Evolutionary conservation across 805 yeast species (phyloP), one percentile per base, ranked within the genome.

Genomic region (Isabelozyma heimii): DNA sequence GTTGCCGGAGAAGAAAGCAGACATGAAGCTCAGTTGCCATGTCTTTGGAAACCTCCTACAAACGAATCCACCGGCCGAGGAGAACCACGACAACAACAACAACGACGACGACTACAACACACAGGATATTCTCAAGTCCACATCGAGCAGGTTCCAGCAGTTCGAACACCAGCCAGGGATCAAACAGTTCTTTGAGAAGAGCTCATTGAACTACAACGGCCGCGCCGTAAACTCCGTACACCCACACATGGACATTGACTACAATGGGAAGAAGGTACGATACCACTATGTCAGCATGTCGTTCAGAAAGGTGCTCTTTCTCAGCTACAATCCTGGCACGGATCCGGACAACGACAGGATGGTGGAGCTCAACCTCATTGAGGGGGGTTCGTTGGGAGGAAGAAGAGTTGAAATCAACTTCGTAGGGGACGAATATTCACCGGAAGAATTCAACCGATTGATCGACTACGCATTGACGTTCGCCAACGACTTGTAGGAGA

Each of bases 331-430:
- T 57, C 79, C 35, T 76, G 74, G 45, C 69, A 79, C 48, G 51
- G 61, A n/a, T 72, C 59, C 46, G 65, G 65, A 12, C 70, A 66
- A 13, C 59, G 58, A 40, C 27, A 58, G 61, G 14, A 46, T 64
- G 40, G 62, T 79, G 15, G 82, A 79, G 52, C 69, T 72, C 46
- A 68, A 76, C 40, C 59, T 72, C 14, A 64, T 79, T 14, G 86
- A 83, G 56, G 84, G 85, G n/a, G 87, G 86, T 3, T 62, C 72
- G 6, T 65, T 80, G 42, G 85, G 85, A 10, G 87, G 87, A 1
- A 66, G 82, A 49, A 65, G 72, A 24, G 52, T 69, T 8, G 87
- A 83, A 59, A 71, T 80, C 47, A 66, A 73, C 51, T 62, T 82
- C 52, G 75, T 79, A 43, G 72, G 80, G 38, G 63, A 69, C 46